Evolutionary conservation across 768 basidiomycete species (phyloP).

Genomic region (Panellus pusillus): DNA sequence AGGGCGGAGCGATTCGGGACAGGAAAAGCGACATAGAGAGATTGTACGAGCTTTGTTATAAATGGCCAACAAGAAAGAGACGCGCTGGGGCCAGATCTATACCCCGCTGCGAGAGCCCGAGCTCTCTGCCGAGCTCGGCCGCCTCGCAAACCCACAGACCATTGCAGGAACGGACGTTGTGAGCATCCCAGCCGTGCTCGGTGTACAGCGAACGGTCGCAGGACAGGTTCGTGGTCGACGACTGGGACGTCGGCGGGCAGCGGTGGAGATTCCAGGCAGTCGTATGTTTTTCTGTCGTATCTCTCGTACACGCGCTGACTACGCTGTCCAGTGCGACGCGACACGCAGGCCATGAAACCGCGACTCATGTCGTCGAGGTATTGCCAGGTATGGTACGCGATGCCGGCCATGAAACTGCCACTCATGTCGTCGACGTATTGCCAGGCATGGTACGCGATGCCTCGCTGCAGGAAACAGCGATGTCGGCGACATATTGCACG

Average conservation of each 20-base stretch:
- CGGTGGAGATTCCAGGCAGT: slow-evolving; percentile 47
- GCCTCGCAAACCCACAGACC: slow-evolving; percentile 34
- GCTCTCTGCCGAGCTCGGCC: slow-evolving; percentile 40
- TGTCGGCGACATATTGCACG: slow-evolving; percentile 26
- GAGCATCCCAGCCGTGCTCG: slow-evolving; percentile 48
- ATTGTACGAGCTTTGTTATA: slow-evolving; percentile 1
- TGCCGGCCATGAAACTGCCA: slow-evolving; percentile 38
- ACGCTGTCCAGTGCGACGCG: slow-evolving; percentile 40
- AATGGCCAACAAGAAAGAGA: slow-evolving; percentile 6
- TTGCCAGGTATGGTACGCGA: slow-evolving; percentile 35
- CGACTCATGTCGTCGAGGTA: slow-evolving; percentile 35
- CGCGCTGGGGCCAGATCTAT: slow-evolving; percentile 30
- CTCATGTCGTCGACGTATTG: slow-evolving; percentile 35
- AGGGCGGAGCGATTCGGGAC: slow-evolving; percentile 66
- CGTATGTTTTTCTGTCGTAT: too few relatives aligned
- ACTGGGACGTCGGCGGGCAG: slow-evolving; percentile 39
- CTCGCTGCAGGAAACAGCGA: neutral
- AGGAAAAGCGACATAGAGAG: slow-evolving; percentile 6
- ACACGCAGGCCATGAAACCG: slow-evolving; percentile 50
- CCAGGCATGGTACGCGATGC: slow-evolving; percentile 31
- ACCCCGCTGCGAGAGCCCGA: slow-evolving; percentile 42
- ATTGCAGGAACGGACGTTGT: slow-evolving; percentile 38
- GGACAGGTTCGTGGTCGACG: slow-evolving; percentile 44
- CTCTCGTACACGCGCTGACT: too few relatives aligned
- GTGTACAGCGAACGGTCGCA: slow-evolving; percentile 41